Conservation (phyloP, 352 stramenopile species). For the Blastocystis sp. region DNA sequence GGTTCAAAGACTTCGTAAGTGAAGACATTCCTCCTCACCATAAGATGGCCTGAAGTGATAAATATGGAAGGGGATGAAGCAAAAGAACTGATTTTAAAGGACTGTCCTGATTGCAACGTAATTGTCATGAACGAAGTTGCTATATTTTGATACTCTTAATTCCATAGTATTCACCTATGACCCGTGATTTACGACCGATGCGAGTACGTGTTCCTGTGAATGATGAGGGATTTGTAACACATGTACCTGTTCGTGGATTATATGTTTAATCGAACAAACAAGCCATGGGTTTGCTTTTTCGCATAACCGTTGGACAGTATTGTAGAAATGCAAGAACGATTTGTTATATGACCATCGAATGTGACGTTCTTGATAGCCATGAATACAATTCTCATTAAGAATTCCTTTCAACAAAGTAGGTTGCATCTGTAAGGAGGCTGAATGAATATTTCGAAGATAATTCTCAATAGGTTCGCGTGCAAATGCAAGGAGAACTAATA, state of each 20-base stretch:
- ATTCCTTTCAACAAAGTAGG: neutral
- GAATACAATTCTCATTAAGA: neutral
- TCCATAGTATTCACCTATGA: neutral
- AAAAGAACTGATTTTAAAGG: neutral
- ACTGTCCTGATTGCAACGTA: neutral
- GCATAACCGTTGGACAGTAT: neutral
- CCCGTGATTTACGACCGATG: neutral
- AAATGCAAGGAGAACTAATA: slow-evolving; percentile 6
- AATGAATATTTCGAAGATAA: neutral
- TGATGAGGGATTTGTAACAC: no score
- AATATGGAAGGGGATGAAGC: neutral
- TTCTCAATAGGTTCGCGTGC: neutral
- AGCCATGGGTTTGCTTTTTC: neutral
- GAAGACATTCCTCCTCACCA: neutral
- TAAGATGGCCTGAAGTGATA: neutral
- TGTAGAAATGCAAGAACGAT: slow-evolving; percentile 13
- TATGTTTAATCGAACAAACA: neutral
- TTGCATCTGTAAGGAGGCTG: neutral
- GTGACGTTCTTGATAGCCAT: slow-evolving; percentile 17
- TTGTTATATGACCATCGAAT: slow-evolving; percentile 22
- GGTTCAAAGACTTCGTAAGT: neutral
- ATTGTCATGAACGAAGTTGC: neutral
- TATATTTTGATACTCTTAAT: neutral
- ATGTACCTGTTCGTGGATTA: no score
- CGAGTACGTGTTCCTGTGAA: no score